Percentiles rank a stretch among this genome's conserved stretches.
Evolutionary conservation across 106 monocot species (phyloP).

Genomic region (Dioscorea dumetorum): DNA sequence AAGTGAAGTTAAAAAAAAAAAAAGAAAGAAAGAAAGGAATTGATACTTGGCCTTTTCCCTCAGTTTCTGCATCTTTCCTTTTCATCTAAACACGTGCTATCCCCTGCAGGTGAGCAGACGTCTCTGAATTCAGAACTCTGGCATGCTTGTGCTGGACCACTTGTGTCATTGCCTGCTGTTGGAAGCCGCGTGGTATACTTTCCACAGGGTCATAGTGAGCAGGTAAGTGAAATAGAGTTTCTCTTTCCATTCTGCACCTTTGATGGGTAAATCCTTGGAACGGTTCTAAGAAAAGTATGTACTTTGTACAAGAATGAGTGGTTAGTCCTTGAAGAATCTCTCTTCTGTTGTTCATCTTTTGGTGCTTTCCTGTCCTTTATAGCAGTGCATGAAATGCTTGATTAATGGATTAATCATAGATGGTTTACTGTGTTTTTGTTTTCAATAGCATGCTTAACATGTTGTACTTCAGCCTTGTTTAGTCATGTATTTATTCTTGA

Average conservation of each 20-base stretch:
- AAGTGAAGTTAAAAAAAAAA: not conserved
- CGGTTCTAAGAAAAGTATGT: not conserved
- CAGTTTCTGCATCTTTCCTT: not conserved
- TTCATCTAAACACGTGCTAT: not conserved
- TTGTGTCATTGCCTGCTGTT: conserved; percentile 37
- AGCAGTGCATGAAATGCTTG: too few species aligned
- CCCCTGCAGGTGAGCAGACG: conserved; percentile 16
- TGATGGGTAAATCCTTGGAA: too few species aligned
- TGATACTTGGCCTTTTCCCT: not conserved
- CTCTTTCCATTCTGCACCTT: too few species aligned
- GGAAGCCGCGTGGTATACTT: conserved; percentile 38
- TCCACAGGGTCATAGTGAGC: conserved; percentile 35
- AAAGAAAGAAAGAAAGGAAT: not conserved
- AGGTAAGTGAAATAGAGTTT: conserved; percentile 15
- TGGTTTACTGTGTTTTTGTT: too few species aligned
- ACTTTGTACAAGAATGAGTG: not conserved
- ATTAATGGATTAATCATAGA: too few species aligned
- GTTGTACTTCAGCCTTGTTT: too few species aligned
- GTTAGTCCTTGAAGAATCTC: not conserved
- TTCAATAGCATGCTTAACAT: too few species aligned
- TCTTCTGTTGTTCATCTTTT: too few species aligned
- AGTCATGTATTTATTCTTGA: too few species aligned
- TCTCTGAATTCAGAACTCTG: conserved; percentile 34
- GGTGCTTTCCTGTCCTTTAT: too few species aligned
- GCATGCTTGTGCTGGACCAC: conserved; percentile 42